Conservation (phyloP, 139 green algal species). For the Closterium sp. region DNA sequence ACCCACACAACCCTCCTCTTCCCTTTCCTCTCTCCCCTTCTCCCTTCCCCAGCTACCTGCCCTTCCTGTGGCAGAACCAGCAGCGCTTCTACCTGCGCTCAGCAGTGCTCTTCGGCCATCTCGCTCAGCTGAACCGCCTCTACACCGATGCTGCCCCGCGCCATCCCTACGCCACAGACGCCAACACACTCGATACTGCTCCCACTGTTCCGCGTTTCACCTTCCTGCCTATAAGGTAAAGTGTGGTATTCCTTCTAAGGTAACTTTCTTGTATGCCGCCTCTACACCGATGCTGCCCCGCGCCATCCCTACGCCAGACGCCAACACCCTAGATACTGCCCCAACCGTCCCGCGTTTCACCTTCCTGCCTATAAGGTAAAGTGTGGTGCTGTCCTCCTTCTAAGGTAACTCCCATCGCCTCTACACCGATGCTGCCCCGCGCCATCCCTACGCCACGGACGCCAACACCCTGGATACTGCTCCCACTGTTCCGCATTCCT, state of each 20-base stretch:
- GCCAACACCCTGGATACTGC: constrained; percentile 77
- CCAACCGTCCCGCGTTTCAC: constrained; percentile 72
- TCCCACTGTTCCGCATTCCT: constrained; percentile 69
- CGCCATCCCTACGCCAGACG: constrained; percentile 44
- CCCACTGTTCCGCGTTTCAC: constrained; percentile 71
- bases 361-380: constrained; percentile 83
- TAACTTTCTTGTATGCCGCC: constrained; percentile 52
- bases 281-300: constrained; percentile 38
- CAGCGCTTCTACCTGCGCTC: constrained; percentile 63
- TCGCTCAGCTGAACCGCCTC: constrained; percentile 57
- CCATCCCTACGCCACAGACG: constrained; percentile 45
- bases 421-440: constrained; percentile 32
- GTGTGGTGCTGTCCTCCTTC: not conserved
- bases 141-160: constrained; percentile 37
- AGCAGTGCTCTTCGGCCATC: constrained; percentile 72
- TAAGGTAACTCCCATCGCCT: constrained; percentile 7
- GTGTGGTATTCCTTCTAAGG: constrained; percentile 66
- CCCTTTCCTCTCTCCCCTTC: not conserved
- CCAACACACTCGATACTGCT: constrained; percentile 78
- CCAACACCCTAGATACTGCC: constrained; percentile 76
- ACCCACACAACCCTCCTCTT: too few relatives aligned
- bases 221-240: constrained; percentile 83
- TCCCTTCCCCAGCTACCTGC: constrained; percentile 74
- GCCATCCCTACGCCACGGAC: constrained; percentile 41
- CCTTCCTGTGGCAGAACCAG: constrained; percentile 80